Percentiles rank a stretch among this genome's conserved stretches.
phyloP scores from a whole-genome alignment of 2,329 filamentous ascomycete genomes.

The Penicillium sp. region DNA sequence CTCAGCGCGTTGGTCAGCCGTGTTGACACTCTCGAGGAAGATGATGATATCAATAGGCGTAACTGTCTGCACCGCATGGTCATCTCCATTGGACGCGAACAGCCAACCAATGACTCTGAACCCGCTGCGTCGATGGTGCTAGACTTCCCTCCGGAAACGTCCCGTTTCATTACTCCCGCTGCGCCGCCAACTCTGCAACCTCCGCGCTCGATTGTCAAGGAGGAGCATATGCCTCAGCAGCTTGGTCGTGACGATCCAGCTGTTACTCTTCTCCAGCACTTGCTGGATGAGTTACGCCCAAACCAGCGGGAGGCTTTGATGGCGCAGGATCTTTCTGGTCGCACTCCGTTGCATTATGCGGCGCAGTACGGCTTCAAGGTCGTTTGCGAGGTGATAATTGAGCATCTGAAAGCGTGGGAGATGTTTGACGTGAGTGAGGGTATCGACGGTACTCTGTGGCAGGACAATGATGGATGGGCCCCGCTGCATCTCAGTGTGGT shows the following conservation, averaged over 20 bases:
- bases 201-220: constrained; percentile 63
- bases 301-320: constrained; percentile 68
- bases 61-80: constrained; percentile 93
- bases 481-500: constrained; percentile 91
- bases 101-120: constrained; percentile 56
- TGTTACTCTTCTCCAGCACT: constrained; percentile 63
- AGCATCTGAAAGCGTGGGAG: constrained; percentile 83
- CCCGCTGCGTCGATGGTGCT: constrained; percentile 54
- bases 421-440: constrained; percentile 82
- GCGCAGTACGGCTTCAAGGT: constrained; percentile 92
- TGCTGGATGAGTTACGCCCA: constrained; percentile 67
- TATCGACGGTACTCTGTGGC: constrained; percentile 85
- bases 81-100: constrained; percentile 82
- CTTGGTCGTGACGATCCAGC: constrained; percentile 70
- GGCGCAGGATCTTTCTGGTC: constrained; percentile 74
- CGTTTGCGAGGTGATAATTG: constrained; percentile 85
- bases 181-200: constrained; percentile 65
- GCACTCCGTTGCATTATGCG: constrained; percentile 86
- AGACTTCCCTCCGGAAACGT: constrained; percentile 55
- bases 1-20: constrained; percentile 70
- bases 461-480: constrained; percentile 87
- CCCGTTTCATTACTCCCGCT: constrained; percentile 77
- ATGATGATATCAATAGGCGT: constrained; percentile 88
- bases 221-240: constrained; percentile 61
- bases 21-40: constrained; percentile 73